Conservation (phyloP, 441 rosid species). For the Populus hybrid region DNA sequence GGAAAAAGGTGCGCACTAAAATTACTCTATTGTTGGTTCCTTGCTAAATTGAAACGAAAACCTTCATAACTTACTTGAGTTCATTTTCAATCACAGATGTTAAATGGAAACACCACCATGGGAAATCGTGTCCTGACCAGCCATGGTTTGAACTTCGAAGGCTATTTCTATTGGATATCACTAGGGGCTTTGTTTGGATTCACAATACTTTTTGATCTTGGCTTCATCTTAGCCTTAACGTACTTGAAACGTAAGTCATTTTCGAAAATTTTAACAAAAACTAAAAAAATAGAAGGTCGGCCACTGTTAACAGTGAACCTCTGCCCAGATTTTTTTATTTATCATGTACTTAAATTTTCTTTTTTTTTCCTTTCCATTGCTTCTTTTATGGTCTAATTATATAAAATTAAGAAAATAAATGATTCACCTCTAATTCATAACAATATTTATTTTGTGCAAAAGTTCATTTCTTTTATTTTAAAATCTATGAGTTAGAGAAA, state of each 20-base stretch:
- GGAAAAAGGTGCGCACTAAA: conserved; percentile 29
- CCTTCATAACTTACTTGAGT: not conserved
- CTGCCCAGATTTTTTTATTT: too few relatives aligned
- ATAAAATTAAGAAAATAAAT: too few relatives aligned
- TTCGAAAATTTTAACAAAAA: not conserved
- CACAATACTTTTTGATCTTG: conserved; percentile 24
- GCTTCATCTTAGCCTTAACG: conserved; percentile 33
- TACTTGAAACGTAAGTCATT: conserved; percentile 29
- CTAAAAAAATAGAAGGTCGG: too few relatives aligned
- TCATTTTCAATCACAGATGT: not conserved
- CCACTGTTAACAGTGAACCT: too few relatives aligned
- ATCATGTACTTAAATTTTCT: too few relatives aligned
- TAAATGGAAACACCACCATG: conserved; percentile 11
- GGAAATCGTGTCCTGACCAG: conserved; percentile 19
- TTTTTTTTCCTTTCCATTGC: too few relatives aligned
- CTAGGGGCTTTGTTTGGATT: conserved; percentile 32
- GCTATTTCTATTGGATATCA: conserved; percentile 40
- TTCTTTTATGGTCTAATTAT: too few relatives aligned
- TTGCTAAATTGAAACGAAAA: not conserved
- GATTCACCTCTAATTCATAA: too few relatives aligned
- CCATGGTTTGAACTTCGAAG: conserved; percentile 30
- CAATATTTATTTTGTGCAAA: too few relatives aligned
- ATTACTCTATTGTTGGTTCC: not conserved
- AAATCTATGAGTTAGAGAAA: too few relatives aligned
- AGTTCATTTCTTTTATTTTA: too few relatives aligned